Percentiles rank a stretch among this genome's conserved stretches.
Evolutionary conservation across 2,329 filamentous ascomycete species (phyloP).

Genomic region (Arthrobotrys musiformis): DNA sequence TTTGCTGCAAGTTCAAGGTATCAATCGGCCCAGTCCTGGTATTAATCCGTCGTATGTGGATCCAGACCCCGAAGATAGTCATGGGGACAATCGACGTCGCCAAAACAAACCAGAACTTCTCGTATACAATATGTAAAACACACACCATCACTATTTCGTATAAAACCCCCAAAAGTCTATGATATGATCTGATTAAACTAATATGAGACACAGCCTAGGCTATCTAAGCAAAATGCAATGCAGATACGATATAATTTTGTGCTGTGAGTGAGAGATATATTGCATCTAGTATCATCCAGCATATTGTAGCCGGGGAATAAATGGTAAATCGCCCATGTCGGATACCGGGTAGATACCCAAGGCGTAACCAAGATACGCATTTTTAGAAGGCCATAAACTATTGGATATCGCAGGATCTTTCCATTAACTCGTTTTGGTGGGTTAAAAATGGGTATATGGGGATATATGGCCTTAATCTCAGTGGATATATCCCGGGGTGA

Average conservation of each 20-base stretch:
- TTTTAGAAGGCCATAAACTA: conserved; percentile 28
- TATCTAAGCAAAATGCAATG: conserved; percentile 6
- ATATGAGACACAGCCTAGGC: conserved; percentile 22
- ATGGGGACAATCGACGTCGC: conserved; percentile 4
- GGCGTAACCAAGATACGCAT: conserved; percentile 31
- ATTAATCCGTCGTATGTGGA: conserved; percentile 54
- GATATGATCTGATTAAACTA: conserved; percentile 7
- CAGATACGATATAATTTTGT: conserved; percentile 34
- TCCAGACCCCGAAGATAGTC: conserved; percentile 18
- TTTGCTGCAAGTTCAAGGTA: conserved; percentile 10
- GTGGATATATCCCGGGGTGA: background rate
- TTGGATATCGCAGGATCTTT: conserved; percentile 1
- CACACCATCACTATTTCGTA: background rate
- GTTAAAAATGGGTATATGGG: conserved; percentile 29
- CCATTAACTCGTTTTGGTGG: background rate
- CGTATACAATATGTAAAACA: background rate
- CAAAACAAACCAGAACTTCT: conserved; percentile 1
- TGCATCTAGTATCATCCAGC: conserved; percentile 18
- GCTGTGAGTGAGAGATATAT: conserved; percentile 44
- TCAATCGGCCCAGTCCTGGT: conserved; percentile 30
- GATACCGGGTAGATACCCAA: conserved; percentile 29
- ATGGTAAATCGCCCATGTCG: conserved; percentile 32
- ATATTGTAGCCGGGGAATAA: conserved; percentile 43
- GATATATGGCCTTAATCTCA: background rate
- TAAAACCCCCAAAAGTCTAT: background rate